phyloP scores from a whole-genome alignment of 768 basidiomycete species.

The Tylopilus sp. region DNA sequence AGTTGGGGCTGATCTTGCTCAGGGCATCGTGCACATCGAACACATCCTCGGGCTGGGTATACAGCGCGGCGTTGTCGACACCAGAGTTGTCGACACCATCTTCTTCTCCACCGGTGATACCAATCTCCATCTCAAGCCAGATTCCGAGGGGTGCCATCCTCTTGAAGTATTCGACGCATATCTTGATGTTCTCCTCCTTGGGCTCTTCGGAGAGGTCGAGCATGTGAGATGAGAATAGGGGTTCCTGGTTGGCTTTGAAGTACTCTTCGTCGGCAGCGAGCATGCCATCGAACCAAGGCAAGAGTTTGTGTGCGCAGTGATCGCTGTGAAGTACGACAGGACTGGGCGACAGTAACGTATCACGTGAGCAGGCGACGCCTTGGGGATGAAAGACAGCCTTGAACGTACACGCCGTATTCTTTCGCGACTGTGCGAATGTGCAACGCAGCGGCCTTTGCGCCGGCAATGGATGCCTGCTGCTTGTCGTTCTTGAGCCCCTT shows the following conservation, averaged over 20 bases:
- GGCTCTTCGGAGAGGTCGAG: constrained; percentile 93
- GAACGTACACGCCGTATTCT: constrained; percentile 87
- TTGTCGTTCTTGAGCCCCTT: constrained; percentile 94
- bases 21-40: constrained; percentile 89
- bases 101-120: constrained; percentile 99
- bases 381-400: not conserved
- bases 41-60: constrained; percentile 97
- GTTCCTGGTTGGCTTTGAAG: constrained; percentile 82
- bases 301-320: constrained; percentile 96
- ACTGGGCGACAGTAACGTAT: constrained; percentile 35
- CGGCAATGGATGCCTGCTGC: constrained; percentile 92
- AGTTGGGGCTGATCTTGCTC: constrained; percentile 81
- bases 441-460: constrained; percentile 88
- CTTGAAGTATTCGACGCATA: constrained; percentile 91
- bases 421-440: constrained; percentile 87
- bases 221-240: constrained; percentile 98
- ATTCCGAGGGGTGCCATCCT: constrained; percentile 89
- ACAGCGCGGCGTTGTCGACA: constrained; percentile 90
- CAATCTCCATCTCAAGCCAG: constrained; percentile 99
- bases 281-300: constrained; percentile 99
- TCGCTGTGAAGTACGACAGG: constrained; percentile 98
- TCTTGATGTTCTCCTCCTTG: constrained; percentile 92
- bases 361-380: constrained; percentile 1
- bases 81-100: constrained; percentile 98
- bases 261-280: constrained; percentile 93